Conservation (phyloP, 1,284 basidiomycete genomes). For the Schizophyllum amplum region DNA sequence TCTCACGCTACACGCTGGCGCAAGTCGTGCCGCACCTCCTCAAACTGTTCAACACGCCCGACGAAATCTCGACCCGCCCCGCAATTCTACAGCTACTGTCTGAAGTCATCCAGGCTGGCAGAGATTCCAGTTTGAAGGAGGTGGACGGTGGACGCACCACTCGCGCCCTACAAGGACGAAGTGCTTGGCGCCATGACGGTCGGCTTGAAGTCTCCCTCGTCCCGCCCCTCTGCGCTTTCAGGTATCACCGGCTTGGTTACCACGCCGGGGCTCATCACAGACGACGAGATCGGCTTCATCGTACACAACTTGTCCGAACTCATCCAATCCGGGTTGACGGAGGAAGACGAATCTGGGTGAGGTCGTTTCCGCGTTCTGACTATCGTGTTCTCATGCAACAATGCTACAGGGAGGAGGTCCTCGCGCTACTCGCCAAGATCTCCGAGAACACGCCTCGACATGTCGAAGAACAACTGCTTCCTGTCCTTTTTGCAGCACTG, state of each 20-base stretch:
- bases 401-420: slow-evolving; percentile 47
- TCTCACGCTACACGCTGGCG: slow-evolving; percentile 60
- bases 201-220: slow-evolving; percentile 48
- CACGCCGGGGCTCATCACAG: slow-evolving; percentile 53
- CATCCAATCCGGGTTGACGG: slow-evolving; percentile 47
- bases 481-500: slow-evolving; percentile 68
- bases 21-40: slow-evolving; percentile 69
- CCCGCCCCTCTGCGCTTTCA: slow-evolving; percentile 52
- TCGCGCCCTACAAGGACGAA: slow-evolving; percentile 69
- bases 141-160: too few relatives aligned
- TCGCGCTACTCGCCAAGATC: slow-evolving; percentile 65
- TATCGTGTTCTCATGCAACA: slow-evolving; percentile 2
- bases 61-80: slow-evolving; percentile 68
- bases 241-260: slow-evolving; percentile 59
- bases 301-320: slow-evolving; percentile 75
- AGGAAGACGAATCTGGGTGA: slow-evolving; percentile 41
- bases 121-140: slow-evolving; percentile 30
- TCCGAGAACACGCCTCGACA: slow-evolving; percentile 56
- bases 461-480: slow-evolving; percentile 72
- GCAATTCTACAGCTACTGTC: slow-evolving; percentile 58
- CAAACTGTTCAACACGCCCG: slow-evolving; percentile 68
- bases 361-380: slow-evolving; percentile 2
- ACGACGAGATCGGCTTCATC: slow-evolving; percentile 73
- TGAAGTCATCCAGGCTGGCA: slow-evolving; percentile 48
- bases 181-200: slow-evolving; percentile 60